Evolutionary conservation across 1,284 basidiomycete genomes (phyloP).

Genomic region (Boletellus deceptivus): DNA sequence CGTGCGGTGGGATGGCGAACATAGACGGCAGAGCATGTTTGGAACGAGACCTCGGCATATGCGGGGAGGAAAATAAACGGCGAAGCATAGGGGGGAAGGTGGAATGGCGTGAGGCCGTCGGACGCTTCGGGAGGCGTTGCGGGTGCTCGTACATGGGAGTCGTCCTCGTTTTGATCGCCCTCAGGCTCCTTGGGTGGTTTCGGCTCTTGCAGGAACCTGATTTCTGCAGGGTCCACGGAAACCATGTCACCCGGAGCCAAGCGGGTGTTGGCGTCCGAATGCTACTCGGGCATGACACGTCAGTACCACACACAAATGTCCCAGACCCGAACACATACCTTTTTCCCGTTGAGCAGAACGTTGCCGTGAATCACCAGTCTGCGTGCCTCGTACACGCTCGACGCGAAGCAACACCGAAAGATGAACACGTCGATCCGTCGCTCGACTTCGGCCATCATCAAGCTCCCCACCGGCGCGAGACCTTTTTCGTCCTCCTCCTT

Average conservation of each 20-base stretch:
- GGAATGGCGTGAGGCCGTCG: constrained; percentile 66
- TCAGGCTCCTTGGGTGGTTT: constrained; percentile 21
- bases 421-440: constrained; percentile 89
- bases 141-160: neutral
- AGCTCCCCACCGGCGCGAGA: constrained; percentile 78
- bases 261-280: constrained; percentile 84
- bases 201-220: constrained; percentile 68
- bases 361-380: constrained; percentile 84
- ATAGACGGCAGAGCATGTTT: constrained; percentile 91
- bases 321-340: constrained; percentile 48
- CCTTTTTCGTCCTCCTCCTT: constrained; percentile 60
- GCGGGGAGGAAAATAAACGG: constrained; percentile 95
- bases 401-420: constrained; percentile 89
- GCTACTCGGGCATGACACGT: constrained; percentile 43
- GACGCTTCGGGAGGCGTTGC: constrained; percentile 11
- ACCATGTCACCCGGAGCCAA: constrained; percentile 95
- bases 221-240: constrained; percentile 79
- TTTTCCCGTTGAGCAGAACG: constrained; percentile 87
- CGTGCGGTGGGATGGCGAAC: constrained; percentile 95
- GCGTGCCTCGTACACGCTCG: constrained; percentile 88
- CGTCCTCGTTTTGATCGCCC: constrained; percentile 9
- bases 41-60: constrained; percentile 89
- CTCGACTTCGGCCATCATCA: constrained; percentile 95
- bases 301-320: neutral
- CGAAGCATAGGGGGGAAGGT: constrained; percentile 83